Conservation (phyloP, 768 basidiomycete genomes). For the Rhodotorula diobovata region DNA sequence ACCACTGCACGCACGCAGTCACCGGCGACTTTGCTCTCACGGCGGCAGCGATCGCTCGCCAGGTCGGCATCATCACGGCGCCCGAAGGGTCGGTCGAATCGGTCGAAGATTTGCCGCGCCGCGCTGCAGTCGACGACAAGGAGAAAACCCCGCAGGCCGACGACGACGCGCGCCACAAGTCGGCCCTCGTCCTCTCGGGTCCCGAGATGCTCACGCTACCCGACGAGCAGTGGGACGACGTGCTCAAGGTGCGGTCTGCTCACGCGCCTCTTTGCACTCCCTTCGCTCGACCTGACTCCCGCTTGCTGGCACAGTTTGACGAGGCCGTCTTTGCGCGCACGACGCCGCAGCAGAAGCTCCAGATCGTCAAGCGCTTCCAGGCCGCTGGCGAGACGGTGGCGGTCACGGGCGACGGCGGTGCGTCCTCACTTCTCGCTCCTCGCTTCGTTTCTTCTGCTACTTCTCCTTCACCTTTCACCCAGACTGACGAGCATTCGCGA, state of each 20-base stretch:
- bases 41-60: slow-evolving; percentile 59
- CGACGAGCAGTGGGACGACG: slow-evolving; percentile 46
- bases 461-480: too few relatives aligned
- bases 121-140: neutral
- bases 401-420: slow-evolving; percentile 66
- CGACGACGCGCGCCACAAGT: slow-evolving; percentile 44
- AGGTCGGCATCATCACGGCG: slow-evolving; percentile 57
- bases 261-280: slow-evolving; percentile 44
- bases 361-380: slow-evolving; percentile 62
- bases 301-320: slow-evolving; percentile 25
- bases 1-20: neutral
- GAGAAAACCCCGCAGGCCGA: neutral
- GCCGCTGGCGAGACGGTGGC: slow-evolving; percentile 56
- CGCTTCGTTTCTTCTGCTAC: too few relatives aligned
- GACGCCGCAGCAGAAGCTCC: slow-evolving; percentile 62
- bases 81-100: neutral
- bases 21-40: slow-evolving; percentile 58
- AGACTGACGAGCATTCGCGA: too few relatives aligned
- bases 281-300: slow-evolving; percentile 33
- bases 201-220: slow-evolving; percentile 48
- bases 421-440: too few relatives aligned
- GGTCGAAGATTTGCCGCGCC: neutral
- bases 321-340: slow-evolving; percentile 61
- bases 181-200: slow-evolving; percentile 49
- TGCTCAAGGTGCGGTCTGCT: slow-evolving; percentile 45